A percentile compares a stretch with the other conserved stretches of the same genome.
These are phyloP conservation scores for Schizophyllum amplum DNA, from an alignment of 1,284 basidiomycete genomes.

Conservation along the genomic window DNA sequence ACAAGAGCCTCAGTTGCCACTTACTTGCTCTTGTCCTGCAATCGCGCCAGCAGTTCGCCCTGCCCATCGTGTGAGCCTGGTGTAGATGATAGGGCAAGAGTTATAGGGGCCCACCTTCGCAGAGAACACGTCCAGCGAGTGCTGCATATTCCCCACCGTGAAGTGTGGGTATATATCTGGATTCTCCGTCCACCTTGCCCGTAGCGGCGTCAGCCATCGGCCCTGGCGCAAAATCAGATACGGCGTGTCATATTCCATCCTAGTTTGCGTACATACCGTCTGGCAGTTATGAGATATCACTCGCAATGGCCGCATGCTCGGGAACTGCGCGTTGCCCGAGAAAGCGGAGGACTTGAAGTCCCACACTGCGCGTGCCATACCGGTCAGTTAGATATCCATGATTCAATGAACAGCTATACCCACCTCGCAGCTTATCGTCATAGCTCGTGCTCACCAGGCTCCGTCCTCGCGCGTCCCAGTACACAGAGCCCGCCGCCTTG, in stretches of 20 bases:
- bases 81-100: no score
- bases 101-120: no score
- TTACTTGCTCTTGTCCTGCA: slow-evolving; percentile 49
- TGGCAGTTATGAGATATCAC: slow-evolving; percentile 67
- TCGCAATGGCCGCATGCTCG: slow-evolving; percentile 52
- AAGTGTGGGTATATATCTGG: slow-evolving; percentile 74
- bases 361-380: slow-evolving; percentile 47
- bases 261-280: slow-evolving; percentile 46
- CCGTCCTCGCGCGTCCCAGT: slow-evolving; percentile 72
- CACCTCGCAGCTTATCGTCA: slow-evolving; percentile 65
- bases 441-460: slow-evolving; percentile 75
- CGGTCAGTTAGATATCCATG: slow-evolving; percentile 1
- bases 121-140: slow-evolving; percentile 64
- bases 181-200: slow-evolving; percentile 70
- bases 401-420: slow-evolving; percentile 20
- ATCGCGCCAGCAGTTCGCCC: slow-evolving; percentile 54
- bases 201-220: slow-evolving; percentile 67
- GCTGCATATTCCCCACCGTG: slow-evolving; percentile 71
- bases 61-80: no score
- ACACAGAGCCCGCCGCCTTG: slow-evolving; percentile 72
- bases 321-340: slow-evolving; percentile 37
- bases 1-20: slow-evolving; percentile 11
- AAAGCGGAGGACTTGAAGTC: slow-evolving; percentile 46
- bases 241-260: no score
- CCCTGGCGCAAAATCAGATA: no score